Conservation (phyloP, 2,329 filamentous ascomycete species). For the Cadophora sp. region DNA sequence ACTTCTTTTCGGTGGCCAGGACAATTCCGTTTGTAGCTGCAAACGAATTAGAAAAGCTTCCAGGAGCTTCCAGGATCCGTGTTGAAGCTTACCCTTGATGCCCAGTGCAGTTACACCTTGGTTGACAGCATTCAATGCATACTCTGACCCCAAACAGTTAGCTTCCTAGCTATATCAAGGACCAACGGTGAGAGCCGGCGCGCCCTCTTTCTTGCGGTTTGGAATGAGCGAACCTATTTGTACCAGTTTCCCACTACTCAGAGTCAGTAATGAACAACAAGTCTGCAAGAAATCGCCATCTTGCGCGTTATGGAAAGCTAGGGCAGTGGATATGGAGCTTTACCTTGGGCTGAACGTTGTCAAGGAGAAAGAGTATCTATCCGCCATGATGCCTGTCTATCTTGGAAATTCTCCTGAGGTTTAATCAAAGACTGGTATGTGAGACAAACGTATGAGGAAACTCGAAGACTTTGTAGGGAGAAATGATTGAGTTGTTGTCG, state of each 20-base stretch:
- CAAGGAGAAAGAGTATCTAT: constrained; percentile 98
- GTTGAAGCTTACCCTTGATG: constrained; percentile 79
- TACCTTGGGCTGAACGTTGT: constrained; percentile 99
- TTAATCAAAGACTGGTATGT: constrained; percentile 14
- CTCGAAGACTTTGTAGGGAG: constrained; percentile 20
- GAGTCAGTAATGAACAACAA: constrained; percentile 35
- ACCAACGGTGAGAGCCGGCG: constrained; percentile 21
- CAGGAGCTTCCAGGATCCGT: constrained; percentile 1
- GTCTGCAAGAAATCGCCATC: constrained; percentile 21
- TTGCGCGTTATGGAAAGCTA: constrained; percentile 24
- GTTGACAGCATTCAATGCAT: constrained; percentile 98
- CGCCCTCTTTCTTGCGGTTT: constrained; percentile 12
- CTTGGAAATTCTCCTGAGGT: constrained; percentile 15
- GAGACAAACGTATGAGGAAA: constrained; percentile 18
- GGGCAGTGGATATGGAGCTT: constrained; percentile 7
- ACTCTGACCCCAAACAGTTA: constrained; percentile 67
- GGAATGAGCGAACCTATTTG: constrained; percentile 77
- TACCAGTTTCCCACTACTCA: constrained; percentile 89
- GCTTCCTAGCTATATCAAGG: constrained; percentile 8
- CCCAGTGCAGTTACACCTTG: constrained; percentile 98
- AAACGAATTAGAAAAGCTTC: constrained; percentile 21
- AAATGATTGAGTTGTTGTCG: constrained; percentile 36
- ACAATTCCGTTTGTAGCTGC: constrained; percentile 98
- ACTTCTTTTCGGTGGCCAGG: constrained; percentile 99
- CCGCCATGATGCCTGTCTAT: constrained; percentile 73